Evolutionary conservation across 179 eudicot species (phyloP).

Genomic region (Silene noctiflora): DNA sequence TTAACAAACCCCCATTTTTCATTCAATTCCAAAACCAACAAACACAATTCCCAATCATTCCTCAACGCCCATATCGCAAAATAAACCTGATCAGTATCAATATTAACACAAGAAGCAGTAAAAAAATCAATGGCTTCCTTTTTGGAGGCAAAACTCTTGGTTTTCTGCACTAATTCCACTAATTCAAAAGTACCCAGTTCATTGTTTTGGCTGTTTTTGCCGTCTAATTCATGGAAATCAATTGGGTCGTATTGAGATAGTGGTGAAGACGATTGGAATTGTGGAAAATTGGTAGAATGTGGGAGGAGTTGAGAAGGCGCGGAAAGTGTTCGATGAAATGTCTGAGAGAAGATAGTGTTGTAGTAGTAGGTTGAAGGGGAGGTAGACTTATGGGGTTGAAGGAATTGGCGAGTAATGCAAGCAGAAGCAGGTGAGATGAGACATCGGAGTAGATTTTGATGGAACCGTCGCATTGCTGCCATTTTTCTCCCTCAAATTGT

Average conservation of each 20-base stretch:
- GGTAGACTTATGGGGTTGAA: neutral
- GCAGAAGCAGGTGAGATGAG: conserved; percentile 14
- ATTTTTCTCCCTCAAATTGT: neutral
- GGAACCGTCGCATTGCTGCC: conserved; percentile 20
- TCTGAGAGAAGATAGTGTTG: conserved; percentile 20
- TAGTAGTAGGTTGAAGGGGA: neutral
- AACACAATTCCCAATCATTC: conserved; percentile 64
- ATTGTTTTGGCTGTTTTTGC: neutral
- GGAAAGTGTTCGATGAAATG: conserved; percentile 34
- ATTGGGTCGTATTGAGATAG: conserved; percentile 22
- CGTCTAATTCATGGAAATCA: conserved; percentile 27
- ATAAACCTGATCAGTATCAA: conserved; percentile 35
- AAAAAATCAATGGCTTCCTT: conserved; percentile 49
- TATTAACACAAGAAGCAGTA: conserved; percentile 33
- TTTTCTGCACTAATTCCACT: conserved; percentile 36
- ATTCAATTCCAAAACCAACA: conserved; percentile 59
- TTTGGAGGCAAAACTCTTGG: conserved; percentile 35
- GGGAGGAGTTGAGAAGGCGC: conserved; percentile 3
- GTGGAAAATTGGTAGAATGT: neutral
- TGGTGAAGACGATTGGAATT: conserved; percentile 19
- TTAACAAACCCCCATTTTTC: conserved; percentile 44
- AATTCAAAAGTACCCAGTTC: conserved; percentile 31
- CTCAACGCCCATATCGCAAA: conserved; percentile 52
- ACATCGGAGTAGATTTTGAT: conserved; percentile 7
- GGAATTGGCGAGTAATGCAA: neutral